Base-by-base conservation (phyloP, 2,329 filamentous ascomycete genomes). In the Aspergillus persii region DNA sequence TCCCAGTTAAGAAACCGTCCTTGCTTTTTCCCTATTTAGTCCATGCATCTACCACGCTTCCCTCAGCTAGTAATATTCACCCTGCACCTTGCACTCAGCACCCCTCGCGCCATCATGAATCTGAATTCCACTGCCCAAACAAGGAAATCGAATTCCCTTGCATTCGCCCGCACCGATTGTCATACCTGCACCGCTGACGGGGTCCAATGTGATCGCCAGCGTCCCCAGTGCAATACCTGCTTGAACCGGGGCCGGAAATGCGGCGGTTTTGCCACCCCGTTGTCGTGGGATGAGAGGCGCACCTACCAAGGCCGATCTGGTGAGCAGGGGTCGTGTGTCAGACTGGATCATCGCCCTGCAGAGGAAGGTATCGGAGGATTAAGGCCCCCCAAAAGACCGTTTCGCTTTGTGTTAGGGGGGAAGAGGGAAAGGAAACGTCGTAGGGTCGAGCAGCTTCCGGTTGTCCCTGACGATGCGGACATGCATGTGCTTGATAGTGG, bases 151-250 rank as follows among this genome's bases (percentile, higher is more conserved):
- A 70, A 58, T 51, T 66, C 68, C 7, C 56, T 69, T 11, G 66
- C 63, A 7, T 68, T 66, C 54, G 62, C 66, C 29, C 64, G 60
- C 46, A 54, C 60, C 18, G 67, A 71, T 41, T 71, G 69, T 33
- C 67, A 70, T 53, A 69, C 65, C 6, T 71, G 68, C 56, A 31
- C 56, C 8, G 31, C 51, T n/a, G 58, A 58, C 9, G 57, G 63
- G 15, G 23, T 36, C 3, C 36, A 41, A 11, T 71, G 68, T 54
- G 68, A 70, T 57, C 66, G 67, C 15, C 67, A 60, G 46, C 52
- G 56, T 33, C 66, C 65, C 6, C 61, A 58, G 54, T 70, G 68
- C 53, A 60, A 63, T 23, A 62, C 63, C 29, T 69, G 68, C 53
- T 53, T 70, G 8, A 50, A 18, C 4, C 53, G 60, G 41, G 61